Evolutionary conservation across 192 early-diverging fungal species (phyloP).

Genomic region (Glomus cerebriforme): DNA sequence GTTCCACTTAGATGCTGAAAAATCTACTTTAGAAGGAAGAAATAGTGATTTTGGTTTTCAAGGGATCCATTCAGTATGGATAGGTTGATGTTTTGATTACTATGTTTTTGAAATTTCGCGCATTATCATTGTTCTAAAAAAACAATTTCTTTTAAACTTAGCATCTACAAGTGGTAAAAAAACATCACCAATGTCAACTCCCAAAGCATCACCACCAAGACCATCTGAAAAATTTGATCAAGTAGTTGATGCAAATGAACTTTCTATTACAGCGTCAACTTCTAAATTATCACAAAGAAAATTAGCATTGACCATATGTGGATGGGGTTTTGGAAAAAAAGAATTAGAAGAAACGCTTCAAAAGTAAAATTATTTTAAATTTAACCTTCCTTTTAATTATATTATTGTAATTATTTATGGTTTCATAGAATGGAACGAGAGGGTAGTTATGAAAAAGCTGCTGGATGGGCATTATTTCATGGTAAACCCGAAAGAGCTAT

Average conservation of each 20-base stretch:
- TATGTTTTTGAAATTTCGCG: neutral
- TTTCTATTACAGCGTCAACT: constrained; percentile 46
- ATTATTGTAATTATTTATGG: neutral
- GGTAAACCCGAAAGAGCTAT: constrained; percentile 75
- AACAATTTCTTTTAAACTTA: constrained; percentile 1
- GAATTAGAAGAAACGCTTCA: constrained; percentile 50
- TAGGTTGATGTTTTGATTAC: constrained; percentile 19
- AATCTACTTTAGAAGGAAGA: constrained; percentile 41
- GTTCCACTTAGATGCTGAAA: constrained; percentile 42
- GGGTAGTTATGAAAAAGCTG: constrained; percentile 80
- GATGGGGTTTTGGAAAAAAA: constrained; percentile 49
- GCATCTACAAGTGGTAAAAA: constrained; percentile 33
- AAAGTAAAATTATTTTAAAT: constrained; percentile 37
- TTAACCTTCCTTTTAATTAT: neutral
- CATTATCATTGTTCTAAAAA: neutral
- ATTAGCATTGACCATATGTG: constrained; percentile 52
- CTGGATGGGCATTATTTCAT: constrained; percentile 87
- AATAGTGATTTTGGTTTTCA: constrained; percentile 58
- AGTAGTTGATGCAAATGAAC: constrained; percentile 38
- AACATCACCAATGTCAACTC: constrained; percentile 45
- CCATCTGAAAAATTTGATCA: constrained; percentile 34
- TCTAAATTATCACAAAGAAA: constrained; percentile 51
- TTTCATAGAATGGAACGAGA: constrained; percentile 62
- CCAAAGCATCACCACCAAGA: constrained; percentile 36
- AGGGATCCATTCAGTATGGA: constrained; percentile 52